Conservation (phyloP, 1,284 basidiomycete genomes). For the Trametes sp. region DNA sequence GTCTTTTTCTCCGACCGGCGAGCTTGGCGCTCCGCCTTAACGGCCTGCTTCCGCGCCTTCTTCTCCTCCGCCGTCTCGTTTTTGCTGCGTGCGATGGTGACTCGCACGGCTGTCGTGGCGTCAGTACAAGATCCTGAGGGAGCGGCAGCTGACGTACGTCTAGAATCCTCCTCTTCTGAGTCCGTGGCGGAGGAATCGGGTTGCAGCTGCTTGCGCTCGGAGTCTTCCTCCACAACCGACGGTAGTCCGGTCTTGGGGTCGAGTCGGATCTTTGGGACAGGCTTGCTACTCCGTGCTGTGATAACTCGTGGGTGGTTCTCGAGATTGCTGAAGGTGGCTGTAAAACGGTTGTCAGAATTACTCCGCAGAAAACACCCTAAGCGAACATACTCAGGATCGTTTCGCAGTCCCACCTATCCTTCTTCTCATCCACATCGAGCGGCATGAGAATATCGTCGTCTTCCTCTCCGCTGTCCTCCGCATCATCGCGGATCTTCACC, state of each 20-base stretch:
- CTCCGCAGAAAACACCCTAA: not conserved
- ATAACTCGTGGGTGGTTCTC: conserved; percentile 95
- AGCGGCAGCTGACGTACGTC: conserved; percentile 33
- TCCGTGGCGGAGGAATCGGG: conserved; percentile 37
- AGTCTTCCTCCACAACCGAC: conserved; percentile 45
- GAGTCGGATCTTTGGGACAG: conserved; percentile 70
- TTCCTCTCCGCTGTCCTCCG: conserved; percentile 43
- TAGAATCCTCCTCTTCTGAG: conserved; percentile 47
- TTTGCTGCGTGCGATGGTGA: conserved; percentile 73
- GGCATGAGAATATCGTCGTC: conserved; percentile 62
- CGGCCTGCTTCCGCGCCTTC: conserved; percentile 86
- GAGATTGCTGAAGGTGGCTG: conserved; percentile 94
- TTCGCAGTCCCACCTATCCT: conserved; percentile 93
- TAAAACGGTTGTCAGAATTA: not conserved
- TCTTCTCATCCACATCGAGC: conserved; percentile 66
- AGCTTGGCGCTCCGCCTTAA: conserved; percentile 82
- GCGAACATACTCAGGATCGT: conserved; percentile 86
- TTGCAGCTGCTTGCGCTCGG: conserved; percentile 4
- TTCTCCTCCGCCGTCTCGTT: conserved; percentile 89
- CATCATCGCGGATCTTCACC: conserved; percentile 58
- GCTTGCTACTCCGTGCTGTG: conserved; percentile 62
- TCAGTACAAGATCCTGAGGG: not conserved
- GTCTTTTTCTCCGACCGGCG: conserved; percentile 85
- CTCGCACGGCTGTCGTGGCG: conserved; percentile 41
- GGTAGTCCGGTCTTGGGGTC: conserved; percentile 83